Percentiles rank a stretch among this genome's conserved stretches.
These are phyloP conservation scores for Lecanicillium sp. DNA, from an alignment of 2,329 filamentous ascomycete genomes.

Conservation along the genomic window DNA sequence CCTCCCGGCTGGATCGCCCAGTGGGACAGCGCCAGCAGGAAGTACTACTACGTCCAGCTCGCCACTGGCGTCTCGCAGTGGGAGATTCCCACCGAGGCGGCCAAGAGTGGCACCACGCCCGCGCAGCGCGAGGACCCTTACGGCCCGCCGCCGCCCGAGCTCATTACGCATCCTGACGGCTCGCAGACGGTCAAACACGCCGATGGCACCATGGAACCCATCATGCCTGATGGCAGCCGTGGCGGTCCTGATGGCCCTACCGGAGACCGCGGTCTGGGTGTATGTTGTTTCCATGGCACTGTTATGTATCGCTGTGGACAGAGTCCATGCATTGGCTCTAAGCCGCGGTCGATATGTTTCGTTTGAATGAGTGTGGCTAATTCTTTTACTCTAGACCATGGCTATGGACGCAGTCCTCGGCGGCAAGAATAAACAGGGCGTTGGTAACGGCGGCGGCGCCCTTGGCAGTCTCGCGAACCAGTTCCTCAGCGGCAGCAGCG, in stretches of 20 bases:
- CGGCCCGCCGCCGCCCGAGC: slow-evolving; percentile 45
- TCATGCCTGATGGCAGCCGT: slow-evolving; percentile 43
- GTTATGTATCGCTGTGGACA: too few relatives aligned
- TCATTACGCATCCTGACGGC: slow-evolving; percentile 57
- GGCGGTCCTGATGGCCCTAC: slow-evolving; percentile 42
- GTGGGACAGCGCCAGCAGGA: slow-evolving; percentile 56
- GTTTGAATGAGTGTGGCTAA: slow-evolving; percentile 1
- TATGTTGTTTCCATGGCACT: slow-evolving; percentile 33
- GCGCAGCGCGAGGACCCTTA: slow-evolving; percentile 51
- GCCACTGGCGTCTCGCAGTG: slow-evolving; percentile 66
- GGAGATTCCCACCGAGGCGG: slow-evolving; percentile 62
- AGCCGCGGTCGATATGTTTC: slow-evolving; percentile 1
- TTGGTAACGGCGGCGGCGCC: slow-evolving; percentile 20
- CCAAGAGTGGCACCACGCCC: slow-evolving; percentile 53
- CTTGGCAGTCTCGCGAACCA: slow-evolving; percentile 40
- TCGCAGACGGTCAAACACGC: slow-evolving; percentile 53
- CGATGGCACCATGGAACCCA: slow-evolving; percentile 54
- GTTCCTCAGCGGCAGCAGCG: slow-evolving; percentile 32
- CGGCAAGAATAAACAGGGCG: slow-evolving; percentile 32
- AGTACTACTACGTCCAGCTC: slow-evolving; percentile 67
- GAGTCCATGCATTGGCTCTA: slow-evolving; percentile 9
- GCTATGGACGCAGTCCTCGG: slow-evolving; percentile 53
- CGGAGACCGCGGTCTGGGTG: slow-evolving; percentile 57
- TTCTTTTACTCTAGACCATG: slow-evolving; percentile 36
- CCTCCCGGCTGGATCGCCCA: slow-evolving; percentile 63